Evolutionary conservation across 2,329 filamentous ascomycete species (phyloP), one percentile per base, ranked within the genome.

Genomic region (Magnaporthales sp.): DNA sequence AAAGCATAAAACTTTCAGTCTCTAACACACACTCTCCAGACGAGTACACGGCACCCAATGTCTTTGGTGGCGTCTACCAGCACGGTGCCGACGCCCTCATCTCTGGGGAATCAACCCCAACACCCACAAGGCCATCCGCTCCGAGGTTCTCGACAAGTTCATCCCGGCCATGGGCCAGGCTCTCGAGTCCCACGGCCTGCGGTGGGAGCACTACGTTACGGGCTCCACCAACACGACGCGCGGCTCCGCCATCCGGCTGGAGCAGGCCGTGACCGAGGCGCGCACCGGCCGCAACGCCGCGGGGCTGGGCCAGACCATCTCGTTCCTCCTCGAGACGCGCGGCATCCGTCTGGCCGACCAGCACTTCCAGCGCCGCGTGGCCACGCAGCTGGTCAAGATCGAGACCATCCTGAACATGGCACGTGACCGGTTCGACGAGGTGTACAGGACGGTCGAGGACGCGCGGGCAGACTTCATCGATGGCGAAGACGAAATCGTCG

Each of bases 191-290:
- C 38, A 56, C 31, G 63, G 63, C 27, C 63, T 64, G 38, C 63
- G 63, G 4, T 64, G 63, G 63, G 63, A 64, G 27, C 63, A 54
- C 63, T 64, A 64, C 38, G 63, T 65, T 13, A 65, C 63, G 15
- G 63, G 63, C 19, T 2, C 26, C 5, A 54, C 46, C 38, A 65
- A 58, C 63, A 56, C 32, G 32, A 58, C 63, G 7, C 63, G 32
- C 8, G 63, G 63, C 10, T 63, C 62, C 22, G 31, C 32, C 31
- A 65, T 58, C 63, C 27, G 22, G 13, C 51, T 56, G 6, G 11
- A n/a, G 26, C 38, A 65, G 46, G 63, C 63, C 63, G 63, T 54
- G 19, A 65, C 38, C 13, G 63, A 65, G 38, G 32, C 63, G 22
- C 38, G 51, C 38, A 65, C 51, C 26, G 46, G 46, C 1, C 63